phyloP scores from a whole-genome alignment of 768 basidiomycete genomes.

The Boletus pseudopeckii region DNA sequence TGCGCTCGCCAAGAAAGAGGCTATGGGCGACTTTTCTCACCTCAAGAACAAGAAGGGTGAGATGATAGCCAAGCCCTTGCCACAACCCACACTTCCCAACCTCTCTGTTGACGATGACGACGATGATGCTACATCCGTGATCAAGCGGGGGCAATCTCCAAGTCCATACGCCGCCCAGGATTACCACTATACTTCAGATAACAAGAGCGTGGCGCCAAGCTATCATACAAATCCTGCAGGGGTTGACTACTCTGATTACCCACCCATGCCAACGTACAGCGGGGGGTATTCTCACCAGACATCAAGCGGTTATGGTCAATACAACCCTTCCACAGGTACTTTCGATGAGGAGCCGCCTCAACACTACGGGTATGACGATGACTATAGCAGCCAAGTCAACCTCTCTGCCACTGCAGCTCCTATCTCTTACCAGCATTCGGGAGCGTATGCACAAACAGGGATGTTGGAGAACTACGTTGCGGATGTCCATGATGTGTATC shows the following conservation, averaged over 20 bases:
- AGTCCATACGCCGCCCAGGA: slow-evolving; percentile 54
- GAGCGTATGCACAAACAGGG: slow-evolving; percentile 17
- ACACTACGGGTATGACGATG: slow-evolving; percentile 58
- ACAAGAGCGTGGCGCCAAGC: slow-evolving; percentile 37
- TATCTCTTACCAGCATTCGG: slow-evolving; percentile 42
- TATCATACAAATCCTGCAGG: slow-evolving; percentile 41
- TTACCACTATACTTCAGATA: slow-evolving; percentile 53
- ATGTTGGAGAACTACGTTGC: slow-evolving; percentile 33
- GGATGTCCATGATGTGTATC: slow-evolving; percentile 55
- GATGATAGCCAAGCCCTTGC: slow-evolving; percentile 71
- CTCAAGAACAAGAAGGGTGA: slow-evolving; percentile 93
- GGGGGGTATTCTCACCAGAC: slow-evolving; percentile 58
- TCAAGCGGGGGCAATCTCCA: slow-evolving; percentile 52
- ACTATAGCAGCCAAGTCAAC: slow-evolving; percentile 62
- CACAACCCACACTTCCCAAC: slow-evolving; percentile 93
- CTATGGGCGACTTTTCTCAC: slow-evolving; percentile 85
- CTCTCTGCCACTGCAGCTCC: slow-evolving; percentile 59
- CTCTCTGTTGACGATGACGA: slow-evolving; percentile 78
- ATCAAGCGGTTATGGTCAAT: slow-evolving; percentile 48
- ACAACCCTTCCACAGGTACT: slow-evolving; percentile 56
- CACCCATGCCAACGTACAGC: slow-evolving; percentile 77
- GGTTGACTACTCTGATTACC: slow-evolving; percentile 43
- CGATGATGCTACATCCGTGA: slow-evolving; percentile 53
- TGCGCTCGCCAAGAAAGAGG: slow-evolving; percentile 85
- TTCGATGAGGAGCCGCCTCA: slow-evolving; percentile 52